Evolutionary conservation across 495 filamentous ascomycete genomes (phyloP).

Genomic region (Bacidia rubella): DNA sequence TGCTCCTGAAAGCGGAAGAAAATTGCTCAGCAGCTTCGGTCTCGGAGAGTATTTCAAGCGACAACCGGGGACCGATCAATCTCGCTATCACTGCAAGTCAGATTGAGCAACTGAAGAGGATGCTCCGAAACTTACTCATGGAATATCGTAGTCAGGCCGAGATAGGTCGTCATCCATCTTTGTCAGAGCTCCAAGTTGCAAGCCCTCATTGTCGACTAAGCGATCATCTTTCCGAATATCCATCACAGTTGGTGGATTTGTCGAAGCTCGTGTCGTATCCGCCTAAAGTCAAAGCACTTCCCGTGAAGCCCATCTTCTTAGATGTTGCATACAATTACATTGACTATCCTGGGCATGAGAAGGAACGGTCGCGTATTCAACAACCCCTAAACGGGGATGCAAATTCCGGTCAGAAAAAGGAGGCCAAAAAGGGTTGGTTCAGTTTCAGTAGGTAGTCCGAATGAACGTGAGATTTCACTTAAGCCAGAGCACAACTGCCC

Average conservation of each 20-base stretch:
- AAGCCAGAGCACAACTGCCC: too few relatives aligned
- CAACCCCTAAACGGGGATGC: constrained; percentile 20
- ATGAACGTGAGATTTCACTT: neutral
- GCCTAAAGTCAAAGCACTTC: constrained; percentile 65
- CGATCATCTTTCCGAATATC: constrained; percentile 62
- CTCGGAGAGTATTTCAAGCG: constrained; percentile 26
- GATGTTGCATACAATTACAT: constrained; percentile 99
- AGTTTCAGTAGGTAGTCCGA: constrained; percentile 57
- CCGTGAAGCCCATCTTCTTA: constrained; percentile 90
- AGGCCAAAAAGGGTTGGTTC: constrained; percentile 74
- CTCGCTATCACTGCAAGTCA: constrained; percentile 47
- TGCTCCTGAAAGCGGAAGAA: constrained; percentile 55
- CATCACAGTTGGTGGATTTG: constrained; percentile 51
- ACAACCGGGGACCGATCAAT: constrained; percentile 34
- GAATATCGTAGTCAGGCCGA: constrained; percentile 74
- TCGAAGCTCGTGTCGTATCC: constrained; percentile 75
- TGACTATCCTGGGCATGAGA: constrained; percentile 61
- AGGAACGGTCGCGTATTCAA: constrained; percentile 8
- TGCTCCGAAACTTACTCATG: constrained; percentile 53
- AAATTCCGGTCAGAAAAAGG: constrained; percentile 37
- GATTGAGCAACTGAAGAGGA: constrained; percentile 39
- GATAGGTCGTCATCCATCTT: constrained; percentile 38
- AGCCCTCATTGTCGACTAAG: constrained; percentile 34
- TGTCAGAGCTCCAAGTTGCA: constrained; percentile 6
- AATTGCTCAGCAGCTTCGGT: constrained; percentile 31